Evolutionary conservation across 1,284 basidiomycete genomes (phyloP).

Genomic region (Cystobasidiaceae sp.): DNA sequence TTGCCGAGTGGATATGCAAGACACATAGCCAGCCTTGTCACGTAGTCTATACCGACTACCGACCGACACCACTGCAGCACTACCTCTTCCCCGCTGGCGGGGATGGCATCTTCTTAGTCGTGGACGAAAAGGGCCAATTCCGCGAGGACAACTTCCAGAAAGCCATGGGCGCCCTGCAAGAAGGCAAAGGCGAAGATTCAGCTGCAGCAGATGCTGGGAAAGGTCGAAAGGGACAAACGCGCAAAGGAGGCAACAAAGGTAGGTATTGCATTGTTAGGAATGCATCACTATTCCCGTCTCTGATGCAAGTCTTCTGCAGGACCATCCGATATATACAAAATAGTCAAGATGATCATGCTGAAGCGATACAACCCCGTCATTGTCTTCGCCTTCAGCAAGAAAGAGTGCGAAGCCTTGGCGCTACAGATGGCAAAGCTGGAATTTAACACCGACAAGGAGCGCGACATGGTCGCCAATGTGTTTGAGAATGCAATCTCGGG

Average conservation of each 20-base stretch:
- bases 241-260: constrained; percentile 90
- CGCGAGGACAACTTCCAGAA: constrained; percentile 96
- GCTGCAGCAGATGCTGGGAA: constrained; percentile 67
- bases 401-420: constrained; percentile 92
- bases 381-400: constrained; percentile 96
- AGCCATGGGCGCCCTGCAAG: constrained; percentile 90
- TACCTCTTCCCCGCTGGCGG: constrained; percentile 96
- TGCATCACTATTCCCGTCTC: not conserved
- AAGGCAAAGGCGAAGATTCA: constrained; percentile 85
- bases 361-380: constrained; percentile 99
- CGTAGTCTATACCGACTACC: constrained; percentile 98
- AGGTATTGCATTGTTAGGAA: constrained; percentile 34
- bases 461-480: constrained; percentile 77
- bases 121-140: constrained; percentile 96
- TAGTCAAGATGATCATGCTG: constrained; percentile 97
- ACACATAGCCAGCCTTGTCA: constrained; percentile 98
- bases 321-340: constrained; percentile 93
- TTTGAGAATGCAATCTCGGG: constrained; percentile 93
- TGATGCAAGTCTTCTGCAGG: constrained; percentile 50
- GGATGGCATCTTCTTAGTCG: constrained; percentile 94
- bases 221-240: constrained; percentile 65
- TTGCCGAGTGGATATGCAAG: constrained; percentile 97
- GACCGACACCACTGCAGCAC: constrained; percentile 95
- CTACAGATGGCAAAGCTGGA: constrained; percentile 91
- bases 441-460: constrained; percentile 91